Conservation (phyloP, 257 asterid genomes). For the Capsicum baccatum region DNA sequence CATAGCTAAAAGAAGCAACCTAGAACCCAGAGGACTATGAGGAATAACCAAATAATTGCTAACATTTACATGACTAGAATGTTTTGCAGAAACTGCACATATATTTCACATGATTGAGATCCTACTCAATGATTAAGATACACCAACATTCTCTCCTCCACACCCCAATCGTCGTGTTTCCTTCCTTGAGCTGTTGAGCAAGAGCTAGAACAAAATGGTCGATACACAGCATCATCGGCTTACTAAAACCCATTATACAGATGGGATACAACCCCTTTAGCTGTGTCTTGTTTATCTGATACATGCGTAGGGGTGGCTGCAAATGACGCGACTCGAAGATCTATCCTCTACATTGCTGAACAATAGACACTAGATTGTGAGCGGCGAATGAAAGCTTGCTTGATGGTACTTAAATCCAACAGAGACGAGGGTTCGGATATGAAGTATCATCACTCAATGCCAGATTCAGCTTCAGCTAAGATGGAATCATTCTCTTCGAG, state of each 20-base stretch:
- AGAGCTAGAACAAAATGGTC: constrained; percentile 19
- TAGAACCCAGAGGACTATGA: neutral
- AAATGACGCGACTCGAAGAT: constrained; percentile 11
- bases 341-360: constrained; percentile 11
- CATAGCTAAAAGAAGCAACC: constrained; percentile 8
- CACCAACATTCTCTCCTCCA: neutral
- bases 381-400: neutral
- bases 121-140: neutral
- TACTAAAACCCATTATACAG: neutral
- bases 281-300: neutral
- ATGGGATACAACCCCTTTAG: neutral
- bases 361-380: constrained; percentile 21
- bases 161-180: neutral
- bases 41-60: constrained; percentile 2
- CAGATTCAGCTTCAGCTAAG: constrained; percentile 83
- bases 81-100: constrained; percentile 1
- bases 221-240: neutral
- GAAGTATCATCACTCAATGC: constrained; percentile 47
- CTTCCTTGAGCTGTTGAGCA: neutral
- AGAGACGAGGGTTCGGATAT: neutral
- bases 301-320: constrained; percentile 25
- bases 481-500: constrained; percentile 54
- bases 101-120: constrained; percentile 19
- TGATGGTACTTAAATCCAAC: neutral
- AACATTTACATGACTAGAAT: constrained; percentile 8